These are phyloP conservation scores for Hirschfeldia incana DNA, from an alignment of 345 rosid species.

Conservation along the genomic window DNA sequence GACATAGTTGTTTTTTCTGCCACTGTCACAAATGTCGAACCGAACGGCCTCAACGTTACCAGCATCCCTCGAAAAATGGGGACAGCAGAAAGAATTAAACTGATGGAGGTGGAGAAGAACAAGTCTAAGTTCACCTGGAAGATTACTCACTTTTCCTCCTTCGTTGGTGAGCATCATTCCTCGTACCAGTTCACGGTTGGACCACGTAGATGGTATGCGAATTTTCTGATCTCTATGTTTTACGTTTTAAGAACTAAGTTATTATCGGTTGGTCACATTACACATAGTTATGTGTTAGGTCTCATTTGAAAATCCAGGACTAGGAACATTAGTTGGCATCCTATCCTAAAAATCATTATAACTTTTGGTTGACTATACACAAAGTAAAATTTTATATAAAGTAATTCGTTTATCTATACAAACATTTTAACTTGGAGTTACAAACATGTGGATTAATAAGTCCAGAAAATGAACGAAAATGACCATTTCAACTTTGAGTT, in stretches of 20 bases:
- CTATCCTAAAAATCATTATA: no score
- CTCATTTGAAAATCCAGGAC: no score
- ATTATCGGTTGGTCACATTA: no score
- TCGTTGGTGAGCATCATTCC: neutral
- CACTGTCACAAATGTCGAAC: neutral
- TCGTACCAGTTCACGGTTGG: slow-evolving; percentile 27
- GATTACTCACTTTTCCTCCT: slow-evolving; percentile 28
- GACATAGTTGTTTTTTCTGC: slow-evolving; percentile 10
- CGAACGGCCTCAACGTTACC: neutral
- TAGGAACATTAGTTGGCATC: no score
- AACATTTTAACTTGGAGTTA: no score
- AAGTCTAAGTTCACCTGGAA: slow-evolving; percentile 34
- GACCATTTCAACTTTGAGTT: no score
- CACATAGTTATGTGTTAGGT: no score
- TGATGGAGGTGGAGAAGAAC: neutral
- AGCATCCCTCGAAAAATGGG: neutral
- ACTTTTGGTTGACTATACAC: neutral
- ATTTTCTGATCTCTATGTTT: no score
- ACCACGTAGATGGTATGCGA: slow-evolving; percentile 23
- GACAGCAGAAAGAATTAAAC: slow-evolving; percentile 14
- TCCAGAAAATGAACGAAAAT: neutral
- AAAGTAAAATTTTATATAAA: neutral
- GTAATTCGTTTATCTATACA: neutral
- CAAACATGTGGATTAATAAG: neutral
- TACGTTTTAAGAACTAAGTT: no score